Evolutionary conservation across 768 basidiomycete species (phyloP), one percentile per base, ranked within the genome.

Genomic region (Leccinum longicurvipes): DNA sequence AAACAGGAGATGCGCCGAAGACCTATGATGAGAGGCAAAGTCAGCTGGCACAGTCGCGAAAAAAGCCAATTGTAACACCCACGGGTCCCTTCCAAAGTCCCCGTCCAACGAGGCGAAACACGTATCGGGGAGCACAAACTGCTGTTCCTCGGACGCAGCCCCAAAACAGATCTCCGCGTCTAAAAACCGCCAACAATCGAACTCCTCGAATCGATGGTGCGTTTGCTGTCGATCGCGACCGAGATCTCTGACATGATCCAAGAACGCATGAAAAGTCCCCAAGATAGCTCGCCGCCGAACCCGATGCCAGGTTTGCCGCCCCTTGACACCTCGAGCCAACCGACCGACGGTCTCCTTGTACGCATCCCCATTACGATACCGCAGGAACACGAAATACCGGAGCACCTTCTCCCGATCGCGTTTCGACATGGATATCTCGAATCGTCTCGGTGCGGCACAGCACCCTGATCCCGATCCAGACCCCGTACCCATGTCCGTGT

Each of bases 41-140:
- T 63, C 63, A 50, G 50, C 24, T 1, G 8, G 1, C 3, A 3
- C 9, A 47, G 2, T 25, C 24, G n/a, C 6, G 8, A 25, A 2
- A 11, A 7, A 15, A 47, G 21, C 11, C 11, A 21, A 49, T 31
- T n/a, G 4, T 39, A n/a, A 23, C 47, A 53, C 73, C 31, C 55
- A 74, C 72, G 58, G 53, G 41, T 67, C 63, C 23, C 60, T 51
- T 15, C 67, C 67, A 60, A 78, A 79, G 21, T 73, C 76, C 60
- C 80, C 82, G 53, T 81, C 79, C 51, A 85, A 70, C 9, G 75
- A 77, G 28, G 80, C 80, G 61, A 77, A 84, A 60, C 81, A 84
- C 24, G 73, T 70, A 51, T 82, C 81, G 1, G 81, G 74, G 4
- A 84, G 64, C 44, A 85, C 76, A 53, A 76, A 85, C 61, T 85